Evolutionary conservation across 257 asterid species (phyloP), one percentile per base, ranked within the genome.

Genomic region (Mitragyna speciosa): DNA sequence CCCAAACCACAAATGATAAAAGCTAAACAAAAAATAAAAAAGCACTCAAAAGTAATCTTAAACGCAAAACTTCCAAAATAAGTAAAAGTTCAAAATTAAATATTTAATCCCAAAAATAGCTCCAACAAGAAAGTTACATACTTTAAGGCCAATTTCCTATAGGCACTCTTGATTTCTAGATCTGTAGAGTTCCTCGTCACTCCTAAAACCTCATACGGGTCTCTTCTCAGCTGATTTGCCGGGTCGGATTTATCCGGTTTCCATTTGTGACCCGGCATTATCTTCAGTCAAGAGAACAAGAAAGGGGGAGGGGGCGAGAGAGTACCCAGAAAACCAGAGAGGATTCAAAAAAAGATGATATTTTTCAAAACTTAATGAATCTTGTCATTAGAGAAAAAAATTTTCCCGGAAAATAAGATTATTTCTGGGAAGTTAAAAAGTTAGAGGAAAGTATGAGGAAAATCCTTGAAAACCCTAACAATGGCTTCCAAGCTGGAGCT

Each of bases 161-260:
- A 96, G 47, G 99, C 91, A 80, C 89, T 85, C 89, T 96, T 96
- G 81, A 96, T 89, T 92, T 96, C 99, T 83, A 94, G 98, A 89
- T 96, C 99, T 72, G 97, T 88, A 9, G 96, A 91, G 84, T 88
- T 92, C 79, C 85, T 90, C 78, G 84, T 79, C 83, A 94, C 96
- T 58, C 96, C 99, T 88, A 96, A 83, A 79, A 96, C 99, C 89
- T 94, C 99, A 76, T 96, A 96, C 7, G 97, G 97, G 85, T 94
- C 99, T 79, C 95, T 90, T 83, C 97, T 84, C 83, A 80, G 85
- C 94, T 90, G 91, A 91, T 90, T 89, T 77, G 84, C 87, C 59
- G 76, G 85, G 16, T 89, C 96, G 22, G 83, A 87, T 84, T 88
- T 95, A 83, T 87, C 98, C 41, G 91, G 80, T 86, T 91, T 94